phyloP scores from a whole-genome alignment of 352 stramenopile species.

The Plasmopara viticola region DNA sequence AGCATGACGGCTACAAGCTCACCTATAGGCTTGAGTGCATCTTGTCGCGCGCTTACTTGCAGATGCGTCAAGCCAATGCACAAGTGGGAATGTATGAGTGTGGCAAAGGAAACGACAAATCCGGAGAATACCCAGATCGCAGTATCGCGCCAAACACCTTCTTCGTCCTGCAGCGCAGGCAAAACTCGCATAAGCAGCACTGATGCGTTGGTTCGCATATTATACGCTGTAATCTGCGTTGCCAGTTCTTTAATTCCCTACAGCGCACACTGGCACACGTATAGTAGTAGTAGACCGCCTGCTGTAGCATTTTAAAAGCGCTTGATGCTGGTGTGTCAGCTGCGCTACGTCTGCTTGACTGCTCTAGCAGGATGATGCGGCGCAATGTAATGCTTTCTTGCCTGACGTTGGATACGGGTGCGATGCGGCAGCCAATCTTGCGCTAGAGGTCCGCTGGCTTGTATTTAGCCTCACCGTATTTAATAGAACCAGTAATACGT shows the following conservation, averaged over 20 bases:
- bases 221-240: constrained; percentile 33
- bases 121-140: constrained; percentile 49
- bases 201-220: constrained; percentile 63
- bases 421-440: constrained; percentile 70
- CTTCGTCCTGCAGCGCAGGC: constrained; percentile 65
- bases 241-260: constrained; percentile 61
- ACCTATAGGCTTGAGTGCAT: constrained; percentile 68
- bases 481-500: too few species aligned
- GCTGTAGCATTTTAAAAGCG: constrained; percentile 61
- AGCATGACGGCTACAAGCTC: constrained; percentile 53
- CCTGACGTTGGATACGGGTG: constrained; percentile 68
- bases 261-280: constrained; percentile 66
- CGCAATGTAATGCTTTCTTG: constrained; percentile 65
- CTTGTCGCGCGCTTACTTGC: constrained; percentile 64
- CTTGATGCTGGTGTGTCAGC: constrained; percentile 57
- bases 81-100: constrained; percentile 72
- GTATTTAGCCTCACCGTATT: constrained; percentile 78
- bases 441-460: constrained; percentile 81
- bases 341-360: constrained; percentile 50
- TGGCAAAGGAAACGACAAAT: constrained; percentile 62
- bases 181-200: constrained; percentile 72
- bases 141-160: constrained; percentile 69
- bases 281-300: constrained; percentile 73
- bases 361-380: constrained; percentile 77
- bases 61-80: constrained; percentile 76